Evolutionary conservation across 306 rosid genomes (phyloP).

Genomic region (Abrus pulchellus): DNA sequence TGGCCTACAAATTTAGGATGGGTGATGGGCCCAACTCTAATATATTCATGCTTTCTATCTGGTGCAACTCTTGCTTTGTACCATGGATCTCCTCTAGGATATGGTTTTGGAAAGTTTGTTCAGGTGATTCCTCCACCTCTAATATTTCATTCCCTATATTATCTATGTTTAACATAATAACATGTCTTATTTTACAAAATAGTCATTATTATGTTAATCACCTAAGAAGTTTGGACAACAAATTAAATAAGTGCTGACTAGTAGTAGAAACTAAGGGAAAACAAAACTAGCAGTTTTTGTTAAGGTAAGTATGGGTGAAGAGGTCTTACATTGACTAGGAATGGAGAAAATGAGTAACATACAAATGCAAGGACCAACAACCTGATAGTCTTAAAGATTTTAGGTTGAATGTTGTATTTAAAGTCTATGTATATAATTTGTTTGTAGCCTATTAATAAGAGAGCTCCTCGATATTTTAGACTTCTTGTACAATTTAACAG

Average conservation of each 20-base stretch:
- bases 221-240: background rate
- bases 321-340: no score
- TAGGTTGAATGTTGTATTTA: no score
- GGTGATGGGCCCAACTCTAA: slow-evolving; percentile 84
- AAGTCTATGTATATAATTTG: no score
- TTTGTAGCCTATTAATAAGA: no score
- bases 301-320: no score
- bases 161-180: background rate
- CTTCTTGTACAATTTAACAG: no score
- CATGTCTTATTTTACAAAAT: slow-evolving; percentile 2
- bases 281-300: background rate
- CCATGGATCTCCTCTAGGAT: slow-evolving; percentile 96
- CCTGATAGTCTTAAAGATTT: no score
- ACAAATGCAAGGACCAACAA: no score
- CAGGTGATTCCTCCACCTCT: slow-evolving; percentile 65
- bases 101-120: slow-evolving; percentile 89
- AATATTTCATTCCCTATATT: slow-evolving; percentile 3
- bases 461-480: no score
- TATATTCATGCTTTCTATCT: slow-evolving; percentile 73
- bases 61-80: slow-evolving; percentile 93
- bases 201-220: background rate
- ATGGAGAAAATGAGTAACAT: no score
- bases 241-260: slow-evolving; percentile 8
- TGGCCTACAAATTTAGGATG: slow-evolving; percentile 98
- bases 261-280: slow-evolving; percentile 3